Base-by-base conservation (phyloP, 768 basidiomycete genomes). In the Leccinum boreale region DNA sequence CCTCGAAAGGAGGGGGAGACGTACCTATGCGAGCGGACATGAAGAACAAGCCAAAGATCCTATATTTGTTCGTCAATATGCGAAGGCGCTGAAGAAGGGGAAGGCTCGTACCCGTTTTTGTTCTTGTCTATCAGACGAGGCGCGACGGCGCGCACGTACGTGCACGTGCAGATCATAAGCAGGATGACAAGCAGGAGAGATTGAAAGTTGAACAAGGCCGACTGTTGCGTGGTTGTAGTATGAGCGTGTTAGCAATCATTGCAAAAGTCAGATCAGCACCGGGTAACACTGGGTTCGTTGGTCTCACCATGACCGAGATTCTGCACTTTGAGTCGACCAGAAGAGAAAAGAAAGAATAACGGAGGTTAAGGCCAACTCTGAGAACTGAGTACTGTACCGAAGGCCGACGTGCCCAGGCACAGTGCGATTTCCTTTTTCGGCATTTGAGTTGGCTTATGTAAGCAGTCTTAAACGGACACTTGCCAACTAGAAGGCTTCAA, bases 171-270 rank as follows among this genome's bases (percentile, higher is more conserved):
- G 58, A 98, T 94, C 72, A 91, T 80, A 50, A 99, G 81, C 9
- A 98, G 83, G 62, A 98, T 87, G 71, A 96, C 94, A 67, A 96
- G 86, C 19, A 99, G 82, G 19, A 99, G 82, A 0, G 95, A 94
- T 74, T 96, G 89, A 70, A 99, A 99, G 77, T 98, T 96, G 86
- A 98, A 98, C 23, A 99, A 82, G 2, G 97, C 97, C 28, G 96
- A 95, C 88, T 90, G 69, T 47, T 7, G 23, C n/a, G 28, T 0
- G 21, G 23, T 47, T 26, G 24, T 47, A 14, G 21, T 21, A 23
- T 23, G 31, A 33, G 42, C n/a, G 21, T 14, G 45, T 21, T 23
- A n/a, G 0, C 17, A 39, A 42, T 5, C 5, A 12, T 44, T 6
- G 19, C 5, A 44, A 44, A 44, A 44, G 42, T 21, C n/a, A 44